A percentile compares a stretch with the other conserved stretches of the same genome.
These are phyloP conservation scores for Cutaneotrichosporon dermatis DNA, from an alignment of 1,284 basidiomycete genomes.

Conservation along the genomic window DNA sequence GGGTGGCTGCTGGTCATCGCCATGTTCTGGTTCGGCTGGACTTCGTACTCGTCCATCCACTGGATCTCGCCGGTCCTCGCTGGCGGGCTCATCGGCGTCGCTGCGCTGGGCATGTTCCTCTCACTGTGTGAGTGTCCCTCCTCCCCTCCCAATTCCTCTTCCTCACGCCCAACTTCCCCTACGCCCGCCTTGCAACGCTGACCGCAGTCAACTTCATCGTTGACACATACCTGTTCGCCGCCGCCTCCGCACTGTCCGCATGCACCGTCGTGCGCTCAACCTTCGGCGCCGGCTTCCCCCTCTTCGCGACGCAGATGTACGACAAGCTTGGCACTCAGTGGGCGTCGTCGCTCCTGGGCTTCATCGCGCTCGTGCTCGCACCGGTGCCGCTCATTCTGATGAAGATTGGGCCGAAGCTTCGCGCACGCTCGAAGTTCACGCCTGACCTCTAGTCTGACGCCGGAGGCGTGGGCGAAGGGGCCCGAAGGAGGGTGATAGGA, in stretches of 20 bases:
- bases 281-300: constrained; percentile 52
- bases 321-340: constrained; percentile 48
- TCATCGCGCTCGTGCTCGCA: constrained; percentile 40
- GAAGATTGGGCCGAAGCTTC: constrained; percentile 51
- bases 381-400: constrained; percentile 50
- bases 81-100: constrained; percentile 48
- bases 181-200: too few species aligned
- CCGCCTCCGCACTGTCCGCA: constrained; percentile 53
- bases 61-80: constrained; percentile 52
- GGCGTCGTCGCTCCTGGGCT: constrained; percentile 45
- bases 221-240: constrained; percentile 54
- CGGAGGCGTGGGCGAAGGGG: too few species aligned
- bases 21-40: constrained; percentile 53
- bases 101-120: constrained; percentile 57
- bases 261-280: constrained; percentile 53
- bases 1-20: constrained; percentile 46
- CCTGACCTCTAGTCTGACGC: constrained; percentile 3
- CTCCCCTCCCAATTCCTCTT: too few species aligned
- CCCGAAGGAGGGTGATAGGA: too few species aligned
- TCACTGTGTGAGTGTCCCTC: too few species aligned
- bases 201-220: constrained; percentile 50
- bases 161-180: too few species aligned
- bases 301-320: constrained; percentile 55
- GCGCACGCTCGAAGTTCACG: constrained; percentile 48
- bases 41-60: constrained; percentile 46